Evolutionary conservation across 2,329 filamentous ascomycete genomes (phyloP).

Genomic region (Fusarium agapanthi): DNA sequence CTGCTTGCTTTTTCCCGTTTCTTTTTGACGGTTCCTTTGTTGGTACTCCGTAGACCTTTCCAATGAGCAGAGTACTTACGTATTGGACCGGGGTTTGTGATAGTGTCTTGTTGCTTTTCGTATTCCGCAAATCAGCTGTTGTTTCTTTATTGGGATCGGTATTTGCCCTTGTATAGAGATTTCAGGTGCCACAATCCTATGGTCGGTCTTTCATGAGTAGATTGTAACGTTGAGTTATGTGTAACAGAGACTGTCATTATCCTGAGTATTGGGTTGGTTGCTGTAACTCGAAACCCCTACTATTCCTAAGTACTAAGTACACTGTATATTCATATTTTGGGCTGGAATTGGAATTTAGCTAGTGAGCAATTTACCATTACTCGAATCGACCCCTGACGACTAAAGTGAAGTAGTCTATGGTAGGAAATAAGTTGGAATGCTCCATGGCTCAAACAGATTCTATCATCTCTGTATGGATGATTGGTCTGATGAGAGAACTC

Average conservation of each 20-base stretch:
- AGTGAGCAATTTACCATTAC: neutral
- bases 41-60: neutral
- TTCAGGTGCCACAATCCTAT: neutral
- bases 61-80: neutral
- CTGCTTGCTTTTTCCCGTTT: conserved; percentile 8
- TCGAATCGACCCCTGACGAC: neutral
- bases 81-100: neutral
- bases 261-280: neutral
- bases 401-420: neutral
- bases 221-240: conserved; percentile 21
- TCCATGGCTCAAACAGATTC: neutral
- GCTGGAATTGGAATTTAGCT: neutral
- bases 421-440: neutral
- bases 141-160: neutral
- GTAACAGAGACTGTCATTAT: neutral
- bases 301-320: neutral
- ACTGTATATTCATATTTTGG: neutral
- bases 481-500: neutral
- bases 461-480: neutral
- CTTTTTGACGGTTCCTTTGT: conserved; percentile 1
- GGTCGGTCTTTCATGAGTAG: neutral
- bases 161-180: neutral
- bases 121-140: neutral
- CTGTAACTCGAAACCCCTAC: neutral
- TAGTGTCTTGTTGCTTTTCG: neutral